Percentiles rank a stretch among this genome's conserved stretches.
These are phyloP conservation scores for Acacia crassicarpa DNA, from an alignment of 306 rosid genomes.

Conservation along the genomic window DNA sequence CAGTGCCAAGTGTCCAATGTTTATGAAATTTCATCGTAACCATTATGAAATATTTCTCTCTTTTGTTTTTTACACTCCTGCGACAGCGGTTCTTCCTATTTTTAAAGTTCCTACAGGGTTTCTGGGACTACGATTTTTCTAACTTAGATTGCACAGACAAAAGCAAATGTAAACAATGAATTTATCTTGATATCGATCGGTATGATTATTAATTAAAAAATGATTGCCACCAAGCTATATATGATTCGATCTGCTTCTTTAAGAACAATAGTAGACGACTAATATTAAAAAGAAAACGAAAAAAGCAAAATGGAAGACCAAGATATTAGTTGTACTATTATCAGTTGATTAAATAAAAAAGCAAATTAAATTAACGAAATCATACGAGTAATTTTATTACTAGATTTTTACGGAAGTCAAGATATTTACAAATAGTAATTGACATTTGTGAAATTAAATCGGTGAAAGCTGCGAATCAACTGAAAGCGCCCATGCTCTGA, in stretches of 20 bases:
- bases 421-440: not conserved
- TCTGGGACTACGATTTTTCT: not conserved
- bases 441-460: not conserved
- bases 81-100: not conserved
- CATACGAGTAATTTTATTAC: not conserved
- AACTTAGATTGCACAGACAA: not conserved
- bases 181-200: too few relatives aligned
- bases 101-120: not conserved
- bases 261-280: not conserved
- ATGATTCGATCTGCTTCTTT: not conserved
- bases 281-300: not conserved
- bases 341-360: not conserved
- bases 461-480: not conserved
- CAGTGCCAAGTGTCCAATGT: not conserved
- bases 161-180: not conserved
- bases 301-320: not conserved
- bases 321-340: not conserved
- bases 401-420: not conserved
- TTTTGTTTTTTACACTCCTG: not conserved
- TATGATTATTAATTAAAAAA: too few relatives aligned
- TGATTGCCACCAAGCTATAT: not conserved
- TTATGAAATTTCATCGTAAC: not conserved
- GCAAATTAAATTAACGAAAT: not conserved
- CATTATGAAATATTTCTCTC: not conserved
- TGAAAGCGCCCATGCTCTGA: not conserved